Evolutionary conservation across 2,329 filamentous ascomycete species (phyloP).

Genomic region (Exserohilum turcica): DNA sequence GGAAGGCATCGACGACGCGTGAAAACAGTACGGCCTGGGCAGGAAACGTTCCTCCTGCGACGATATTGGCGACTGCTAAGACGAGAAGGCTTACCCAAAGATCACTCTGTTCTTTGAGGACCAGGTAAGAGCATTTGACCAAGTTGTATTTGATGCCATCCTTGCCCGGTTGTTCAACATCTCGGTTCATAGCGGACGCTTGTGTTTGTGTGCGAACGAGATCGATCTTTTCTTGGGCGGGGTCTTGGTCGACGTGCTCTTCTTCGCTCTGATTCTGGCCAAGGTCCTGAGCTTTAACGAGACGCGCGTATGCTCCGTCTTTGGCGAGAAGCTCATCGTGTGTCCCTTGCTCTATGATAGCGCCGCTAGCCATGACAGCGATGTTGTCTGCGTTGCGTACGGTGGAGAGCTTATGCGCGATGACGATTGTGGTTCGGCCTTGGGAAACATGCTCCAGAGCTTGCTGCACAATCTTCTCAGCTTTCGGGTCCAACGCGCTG

Average conservation of each 20-base stretch:
- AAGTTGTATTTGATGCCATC: slow-evolving; percentile 39
- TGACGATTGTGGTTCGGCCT: slow-evolving; percentile 91
- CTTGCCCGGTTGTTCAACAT: slow-evolving; percentile 24
- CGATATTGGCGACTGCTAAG: slow-evolving; percentile 35
- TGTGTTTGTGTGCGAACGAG: slow-evolving; percentile 39
- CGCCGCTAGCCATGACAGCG: slow-evolving; percentile 81
- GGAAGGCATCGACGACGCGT: slow-evolving; percentile 56
- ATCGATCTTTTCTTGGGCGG: slow-evolving; percentile 19
- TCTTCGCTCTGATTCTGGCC: slow-evolving; percentile 35
- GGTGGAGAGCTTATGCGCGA: slow-evolving; percentile 92
- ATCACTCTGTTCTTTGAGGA: slow-evolving; percentile 42
- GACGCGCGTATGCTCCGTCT: slow-evolving; percentile 75
- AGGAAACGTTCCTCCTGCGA: slow-evolving; percentile 53
- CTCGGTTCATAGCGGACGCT: slow-evolving; percentile 30
- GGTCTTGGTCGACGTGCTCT: slow-evolving; percentile 24
- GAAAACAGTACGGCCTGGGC: slow-evolving; percentile 58
- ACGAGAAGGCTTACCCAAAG: slow-evolving; percentile 46
- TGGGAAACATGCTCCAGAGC: slow-evolving; percentile 84
- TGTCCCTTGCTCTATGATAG: slow-evolving; percentile 87
- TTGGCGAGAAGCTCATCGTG: slow-evolving; percentile 77
- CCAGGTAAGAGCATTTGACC: slow-evolving; percentile 31
- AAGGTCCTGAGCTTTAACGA: slow-evolving; percentile 61
- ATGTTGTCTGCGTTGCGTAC: slow-evolving; percentile 95
- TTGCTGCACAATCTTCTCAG: slow-evolving; percentile 90
- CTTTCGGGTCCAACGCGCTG: slow-evolving; percentile 88